A percentile compares a stretch with the other conserved stretches of the same genome.
Evolutionary conservation across 2,329 filamentous ascomycete genomes (phyloP).

Genomic region (Sporothrix euskadiensis): DNA sequence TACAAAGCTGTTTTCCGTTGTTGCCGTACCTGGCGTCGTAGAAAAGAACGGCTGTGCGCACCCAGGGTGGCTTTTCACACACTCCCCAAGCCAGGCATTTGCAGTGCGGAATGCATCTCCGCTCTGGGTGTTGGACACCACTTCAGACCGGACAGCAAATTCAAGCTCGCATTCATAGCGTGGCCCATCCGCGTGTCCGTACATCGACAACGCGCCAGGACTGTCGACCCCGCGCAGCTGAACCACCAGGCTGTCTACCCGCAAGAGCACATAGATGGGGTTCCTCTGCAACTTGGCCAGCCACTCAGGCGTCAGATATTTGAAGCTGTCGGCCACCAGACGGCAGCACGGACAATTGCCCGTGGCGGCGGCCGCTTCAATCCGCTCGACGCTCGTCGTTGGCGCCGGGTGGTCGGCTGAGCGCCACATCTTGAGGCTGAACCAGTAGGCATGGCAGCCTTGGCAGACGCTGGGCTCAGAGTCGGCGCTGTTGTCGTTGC

Average conservation of each 20-base stretch:
- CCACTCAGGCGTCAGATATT: background rate
- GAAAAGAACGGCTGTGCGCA: slow-evolving; percentile 8
- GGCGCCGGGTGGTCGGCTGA: background rate
- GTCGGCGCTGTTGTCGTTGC: background rate
- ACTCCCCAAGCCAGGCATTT: background rate
- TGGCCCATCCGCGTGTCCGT: background rate
- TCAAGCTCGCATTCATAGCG: background rate
- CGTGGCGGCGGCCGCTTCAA: background rate
- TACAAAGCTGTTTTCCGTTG: background rate
- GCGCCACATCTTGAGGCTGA: slow-evolving; percentile 27
- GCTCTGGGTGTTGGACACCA: background rate
- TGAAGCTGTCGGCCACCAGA: background rate
- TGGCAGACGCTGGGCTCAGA: background rate
- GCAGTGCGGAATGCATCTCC: background rate
- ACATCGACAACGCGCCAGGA: background rate
- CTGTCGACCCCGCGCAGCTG: background rate
- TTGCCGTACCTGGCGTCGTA: background rate
- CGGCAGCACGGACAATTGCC: slow-evolving; percentile 7
- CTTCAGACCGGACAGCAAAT: background rate
- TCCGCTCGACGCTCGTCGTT: background rate
- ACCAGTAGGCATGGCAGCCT: slow-evolving; percentile 15
- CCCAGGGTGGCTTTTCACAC: background rate
- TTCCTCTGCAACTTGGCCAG: background rate
- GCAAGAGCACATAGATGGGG: background rate
- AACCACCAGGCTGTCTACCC: background rate